Conservation (phyloP, 2,329 filamentous ascomycete species). For the Mycocentrospora acerina region DNA sequence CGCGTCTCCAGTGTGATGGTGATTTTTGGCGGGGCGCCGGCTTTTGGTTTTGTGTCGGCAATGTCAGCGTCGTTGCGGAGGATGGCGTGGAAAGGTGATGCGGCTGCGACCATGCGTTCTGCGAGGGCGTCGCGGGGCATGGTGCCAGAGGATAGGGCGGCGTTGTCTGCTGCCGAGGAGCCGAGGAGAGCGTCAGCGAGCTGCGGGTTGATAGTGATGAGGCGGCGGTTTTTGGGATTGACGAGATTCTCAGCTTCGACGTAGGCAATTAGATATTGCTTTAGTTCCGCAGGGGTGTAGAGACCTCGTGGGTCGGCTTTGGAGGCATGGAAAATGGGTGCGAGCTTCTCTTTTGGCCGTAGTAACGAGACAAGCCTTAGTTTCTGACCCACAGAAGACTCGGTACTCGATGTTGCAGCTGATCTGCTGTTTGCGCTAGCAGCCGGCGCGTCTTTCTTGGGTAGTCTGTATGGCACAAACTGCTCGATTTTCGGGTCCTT, state of each 20-base stretch:
- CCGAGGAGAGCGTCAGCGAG: conserved; percentile 64
- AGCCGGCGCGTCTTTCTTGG: conserved; percentile 54
- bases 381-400: conserved; percentile 50
- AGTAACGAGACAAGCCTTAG: conserved; percentile 56
- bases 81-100: conserved; percentile 60
- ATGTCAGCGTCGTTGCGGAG: conserved; percentile 50
- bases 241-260: conserved; percentile 60
- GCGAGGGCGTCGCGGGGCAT: conserved; percentile 62
- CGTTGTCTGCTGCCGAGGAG: conserved; percentile 54
- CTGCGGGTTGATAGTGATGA: conserved; percentile 63
- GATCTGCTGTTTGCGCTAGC: conserved; percentile 42
- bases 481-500: conserved; percentile 53
- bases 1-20: conserved; percentile 63
- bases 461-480: conserved; percentile 65
- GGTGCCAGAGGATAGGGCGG: conserved; percentile 58
- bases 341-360: conserved; percentile 59
- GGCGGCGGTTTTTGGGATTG: conserved; percentile 59
- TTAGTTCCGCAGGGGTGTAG: conserved; percentile 63
- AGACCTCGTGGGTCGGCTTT: conserved; percentile 54
- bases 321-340: conserved; percentile 55
- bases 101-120: conserved; percentile 59
- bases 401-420: conserved; percentile 42
- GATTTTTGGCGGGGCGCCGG: conserved; percentile 62
- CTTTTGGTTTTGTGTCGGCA: conserved; percentile 56
- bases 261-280: conserved; percentile 59